Conservation (phyloP, 1,139 yeast genomes). For the Taphrina communis region DNA sequence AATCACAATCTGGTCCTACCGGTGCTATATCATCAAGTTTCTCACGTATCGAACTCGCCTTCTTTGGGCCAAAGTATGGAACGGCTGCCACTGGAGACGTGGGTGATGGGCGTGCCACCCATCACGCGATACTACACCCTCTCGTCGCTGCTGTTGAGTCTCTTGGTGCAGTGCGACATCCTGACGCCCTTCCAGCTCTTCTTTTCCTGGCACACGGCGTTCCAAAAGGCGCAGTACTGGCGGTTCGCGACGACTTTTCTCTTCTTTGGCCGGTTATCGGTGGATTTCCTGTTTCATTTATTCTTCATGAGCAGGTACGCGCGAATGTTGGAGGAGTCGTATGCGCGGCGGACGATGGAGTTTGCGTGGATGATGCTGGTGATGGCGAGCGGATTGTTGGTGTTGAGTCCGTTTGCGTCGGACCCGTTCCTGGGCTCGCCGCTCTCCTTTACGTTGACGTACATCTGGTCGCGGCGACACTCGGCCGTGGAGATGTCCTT, state of each 20-base stretch:
- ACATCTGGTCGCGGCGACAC: conserved; percentile 58
- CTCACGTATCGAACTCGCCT: no score
- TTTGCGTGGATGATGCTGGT: conserved; percentile 55
- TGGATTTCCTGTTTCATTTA: conserved; percentile 53
- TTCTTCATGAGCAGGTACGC: conserved; percentile 55
- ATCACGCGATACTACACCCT: conserved; percentile 52
- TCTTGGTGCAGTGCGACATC: conserved; percentile 48
- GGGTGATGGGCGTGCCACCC: conserved; percentile 55
- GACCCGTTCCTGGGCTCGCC: conserved; percentile 53
- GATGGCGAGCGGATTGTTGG: conserved; percentile 49
- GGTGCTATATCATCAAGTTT: background rate
- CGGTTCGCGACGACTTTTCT: conserved; percentile 56
- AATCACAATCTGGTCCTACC: no score
- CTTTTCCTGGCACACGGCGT: conserved; percentile 51
- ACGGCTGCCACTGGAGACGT: conserved; percentile 46
- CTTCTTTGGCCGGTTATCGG: conserved; percentile 55
- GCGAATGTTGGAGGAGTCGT: conserved; percentile 55
- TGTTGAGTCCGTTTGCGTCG: conserved; percentile 51
- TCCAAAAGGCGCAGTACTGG: conserved; percentile 53
- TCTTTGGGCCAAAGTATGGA: conserved; percentile 4
- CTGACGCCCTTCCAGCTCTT: conserved; percentile 49
- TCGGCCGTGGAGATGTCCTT: conserved; percentile 54
- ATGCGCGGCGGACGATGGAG: conserved; percentile 52
- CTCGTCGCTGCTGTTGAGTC: conserved; percentile 44
- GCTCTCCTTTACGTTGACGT: conserved; percentile 54